Conservation (phyloP, 2,329 filamentous ascomycete species). For the Curvularia sp. region DNA sequence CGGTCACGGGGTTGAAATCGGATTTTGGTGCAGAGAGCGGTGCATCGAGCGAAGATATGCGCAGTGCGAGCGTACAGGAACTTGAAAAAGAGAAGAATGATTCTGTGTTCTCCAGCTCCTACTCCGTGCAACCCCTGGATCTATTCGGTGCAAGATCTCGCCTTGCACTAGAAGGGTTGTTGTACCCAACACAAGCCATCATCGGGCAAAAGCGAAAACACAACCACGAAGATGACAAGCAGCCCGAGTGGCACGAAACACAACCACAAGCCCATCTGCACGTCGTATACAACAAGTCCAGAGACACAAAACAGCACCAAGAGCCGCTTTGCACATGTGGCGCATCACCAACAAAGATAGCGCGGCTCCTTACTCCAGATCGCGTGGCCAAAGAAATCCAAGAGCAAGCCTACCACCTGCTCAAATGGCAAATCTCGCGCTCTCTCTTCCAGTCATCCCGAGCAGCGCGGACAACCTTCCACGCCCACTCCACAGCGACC, state of each 20-base stretch:
- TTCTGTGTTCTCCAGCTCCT: background rate
- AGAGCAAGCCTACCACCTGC: background rate
- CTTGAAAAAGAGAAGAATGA: background rate
- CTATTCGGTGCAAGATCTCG: background rate
- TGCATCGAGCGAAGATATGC: background rate
- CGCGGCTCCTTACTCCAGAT: background rate
- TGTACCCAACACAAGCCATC: background rate
- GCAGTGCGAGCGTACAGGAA: background rate
- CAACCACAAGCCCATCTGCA: background rate
- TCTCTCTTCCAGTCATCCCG: constrained; percentile 6
- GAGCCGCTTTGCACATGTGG: background rate
- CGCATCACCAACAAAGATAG: background rate
- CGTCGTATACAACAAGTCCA: background rate
- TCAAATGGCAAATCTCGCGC: constrained; percentile 2
- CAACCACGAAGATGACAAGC: background rate
- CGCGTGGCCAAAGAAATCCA: background rate
- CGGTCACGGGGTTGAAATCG: too few species aligned
- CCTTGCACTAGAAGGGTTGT: background rate
- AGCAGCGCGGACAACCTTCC: background rate
- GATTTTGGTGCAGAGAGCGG: background rate
- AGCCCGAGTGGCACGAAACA: background rate
- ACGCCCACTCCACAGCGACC: background rate
- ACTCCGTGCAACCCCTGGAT: background rate
- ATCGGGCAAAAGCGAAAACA: constrained; percentile 9
- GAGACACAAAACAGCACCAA: background rate